Conservation (phyloP, 805 yeast species). For the Cyberlindnera veronae region DNA sequence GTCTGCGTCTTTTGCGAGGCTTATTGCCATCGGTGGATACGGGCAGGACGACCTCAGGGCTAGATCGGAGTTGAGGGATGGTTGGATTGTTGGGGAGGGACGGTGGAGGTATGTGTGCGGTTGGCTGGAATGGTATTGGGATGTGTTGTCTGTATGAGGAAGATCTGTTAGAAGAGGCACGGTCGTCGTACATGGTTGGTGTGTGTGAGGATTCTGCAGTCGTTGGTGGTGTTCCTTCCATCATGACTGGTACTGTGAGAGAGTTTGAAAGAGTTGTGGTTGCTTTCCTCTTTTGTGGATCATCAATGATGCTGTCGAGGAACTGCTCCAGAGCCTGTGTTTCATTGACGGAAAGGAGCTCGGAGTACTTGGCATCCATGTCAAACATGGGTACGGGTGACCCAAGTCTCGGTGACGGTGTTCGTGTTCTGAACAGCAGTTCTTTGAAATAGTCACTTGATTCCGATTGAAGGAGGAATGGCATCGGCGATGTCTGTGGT, state of each 20-base stretch:
- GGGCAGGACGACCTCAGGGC: neutral
- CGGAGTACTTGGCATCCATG: conserved; percentile 21
- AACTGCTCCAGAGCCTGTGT: conserved; percentile 27
- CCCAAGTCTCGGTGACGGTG: conserved; percentile 16
- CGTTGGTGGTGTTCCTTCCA: neutral
- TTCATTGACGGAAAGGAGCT: conserved; percentile 26
- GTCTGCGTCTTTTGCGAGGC: conserved; percentile 18
- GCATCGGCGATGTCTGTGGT: conserved; percentile 4
- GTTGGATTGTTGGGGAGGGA: neutral
- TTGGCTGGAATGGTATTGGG: neutral
- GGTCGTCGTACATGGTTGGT: no score
- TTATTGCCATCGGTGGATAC: conserved; percentile 6
- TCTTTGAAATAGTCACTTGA: conserved; percentile 12
- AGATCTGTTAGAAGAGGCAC: no score
- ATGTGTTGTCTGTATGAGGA: no score
- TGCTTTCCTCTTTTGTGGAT: conserved; percentile 9
- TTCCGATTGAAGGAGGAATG: neutral
- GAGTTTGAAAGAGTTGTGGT: no score
- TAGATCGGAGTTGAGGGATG: conserved; percentile 3
- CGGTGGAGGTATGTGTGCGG: neutral
- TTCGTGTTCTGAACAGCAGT: conserved; percentile 10
- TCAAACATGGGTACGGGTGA: conserved; percentile 12
- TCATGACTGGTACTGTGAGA: no score
- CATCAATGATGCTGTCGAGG: conserved; percentile 28
- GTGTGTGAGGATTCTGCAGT: conserved; percentile 1